These are phyloP conservation scores for Chondrus crispus DNA, from an alignment of 23 red algal species.

Conservation along the genomic window DNA sequence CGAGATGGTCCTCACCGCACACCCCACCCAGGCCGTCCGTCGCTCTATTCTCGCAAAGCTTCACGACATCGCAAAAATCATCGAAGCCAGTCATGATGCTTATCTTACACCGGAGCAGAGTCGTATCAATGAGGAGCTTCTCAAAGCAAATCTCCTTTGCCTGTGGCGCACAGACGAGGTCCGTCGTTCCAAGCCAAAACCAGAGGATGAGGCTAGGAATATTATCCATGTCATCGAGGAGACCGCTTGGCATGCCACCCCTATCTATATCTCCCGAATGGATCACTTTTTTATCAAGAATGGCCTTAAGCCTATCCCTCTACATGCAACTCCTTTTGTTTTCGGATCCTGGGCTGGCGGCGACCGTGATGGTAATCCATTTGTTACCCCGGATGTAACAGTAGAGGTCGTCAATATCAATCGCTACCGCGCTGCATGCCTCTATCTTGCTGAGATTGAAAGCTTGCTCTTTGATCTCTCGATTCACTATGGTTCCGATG, in stretches of 20 bases:
- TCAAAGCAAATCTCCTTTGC: conserved; percentile 41
- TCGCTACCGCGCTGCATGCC: conserved; percentile 71
- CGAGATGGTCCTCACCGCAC: conserved; percentile 98
- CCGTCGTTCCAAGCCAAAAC: conserved; percentile 81
- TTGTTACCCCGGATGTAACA: conserved; percentile 93
- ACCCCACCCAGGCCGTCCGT: conserved; percentile 96
- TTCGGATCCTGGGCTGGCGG: conserved; percentile 99
- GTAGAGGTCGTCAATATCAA: conserved; percentile 78
- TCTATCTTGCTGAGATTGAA: conserved; percentile 90
- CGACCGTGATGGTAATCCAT: conserved; percentile 98
- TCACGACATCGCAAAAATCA: conserved; percentile 70
- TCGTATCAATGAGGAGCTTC: conserved; percentile 6
- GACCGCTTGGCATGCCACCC: conserved; percentile 94
- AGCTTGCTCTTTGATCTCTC: conserved; percentile 92
- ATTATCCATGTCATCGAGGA: conserved; percentile 88
- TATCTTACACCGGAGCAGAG: conserved; percentile 83
- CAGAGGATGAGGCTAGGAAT: conserved; percentile 92
- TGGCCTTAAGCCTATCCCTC: conserved; percentile 66
- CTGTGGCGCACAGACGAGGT: conserved; percentile 98
- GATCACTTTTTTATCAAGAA: conserved; percentile 65
- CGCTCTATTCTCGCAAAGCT: conserved; percentile 89
- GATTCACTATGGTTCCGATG: conserved; percentile 86
- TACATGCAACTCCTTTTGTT: conserved; percentile 78
- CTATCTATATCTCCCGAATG: conserved; percentile 67
- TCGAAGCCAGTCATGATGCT: conserved; percentile 70